Evolutionary conservation across 129 eudicot species (phyloP), one percentile per base, ranked within the genome.

Genomic region (Lonicera japonica): DNA sequence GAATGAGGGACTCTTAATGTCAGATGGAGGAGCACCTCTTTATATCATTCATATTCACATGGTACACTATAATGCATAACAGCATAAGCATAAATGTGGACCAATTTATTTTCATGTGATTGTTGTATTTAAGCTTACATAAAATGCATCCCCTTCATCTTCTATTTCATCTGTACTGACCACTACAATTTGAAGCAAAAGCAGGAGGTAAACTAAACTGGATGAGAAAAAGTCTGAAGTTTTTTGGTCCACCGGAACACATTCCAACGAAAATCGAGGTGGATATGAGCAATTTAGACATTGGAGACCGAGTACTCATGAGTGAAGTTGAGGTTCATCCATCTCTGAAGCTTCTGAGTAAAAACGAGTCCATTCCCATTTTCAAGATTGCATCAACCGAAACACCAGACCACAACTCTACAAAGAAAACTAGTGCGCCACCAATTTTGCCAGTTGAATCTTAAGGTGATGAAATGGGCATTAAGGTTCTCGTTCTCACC

Each of bases 191-290:
- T 70, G 39, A 59, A 43, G 36, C 61, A 29, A 60, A 83, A 51
- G 12, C 86, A 94, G 99, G 99, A 58, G 99, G 96, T 45, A 18
- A 48, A 25, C 56, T 94, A 70, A 76, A 73, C 67, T 75, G 53
- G 75, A 69, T 85, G 74, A 77, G 95, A 68, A 70, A 67, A 56
- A 75, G 79, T 78, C 73, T 94, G 66, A 88, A 83, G 70, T 88
- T 65, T 69, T 70, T 80, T 53, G 88, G 95, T 69, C 95, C 96
- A 25, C 80, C 95, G 1, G 96, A 94, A 61, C 79, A 82, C 70
- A 88, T 88, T 67, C 96, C 99, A 9, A 74, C 74, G 16, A 88
- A 88, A 71, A 85, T 94, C 50, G 99, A 94, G 67, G 83, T 94
- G 51, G 96, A 94, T 69, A 52, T 94, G 41, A 85, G 96, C 73